These are phyloP conservation scores for Pseudoperonospora humuli DNA, from an alignment of 352 stramenopile genomes.

Conservation along the genomic window DNA sequence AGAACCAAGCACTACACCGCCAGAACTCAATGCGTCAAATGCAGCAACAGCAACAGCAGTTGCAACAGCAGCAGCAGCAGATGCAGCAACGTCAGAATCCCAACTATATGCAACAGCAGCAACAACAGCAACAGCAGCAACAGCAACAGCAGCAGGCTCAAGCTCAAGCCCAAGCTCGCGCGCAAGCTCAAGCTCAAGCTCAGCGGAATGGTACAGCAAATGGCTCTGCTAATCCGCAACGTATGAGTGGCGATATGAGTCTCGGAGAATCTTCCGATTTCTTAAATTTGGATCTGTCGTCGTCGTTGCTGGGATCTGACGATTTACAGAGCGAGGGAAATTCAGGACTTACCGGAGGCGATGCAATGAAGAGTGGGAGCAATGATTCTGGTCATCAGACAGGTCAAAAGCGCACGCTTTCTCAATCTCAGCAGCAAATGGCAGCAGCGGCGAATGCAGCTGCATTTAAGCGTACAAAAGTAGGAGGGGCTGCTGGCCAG, in stretches of 20 bases:
- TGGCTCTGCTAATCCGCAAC: conserved; percentile 27
- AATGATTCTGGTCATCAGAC: conserved; percentile 20
- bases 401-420: conserved; percentile 63
- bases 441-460: conserved; percentile 66
- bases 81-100: conserved; percentile 52
- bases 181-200: conserved; percentile 24
- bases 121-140: conserved; percentile 37
- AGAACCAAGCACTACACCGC: conserved; percentile 37
- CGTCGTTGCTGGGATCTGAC: conserved; percentile 54
- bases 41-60: conserved; percentile 51
- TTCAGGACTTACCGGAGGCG: conserved; percentile 27
- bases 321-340: conserved; percentile 44
- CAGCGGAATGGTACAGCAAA: conserved; percentile 24
- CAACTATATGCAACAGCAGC: conserved; percentile 53
- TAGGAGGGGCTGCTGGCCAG: conserved; percentile 28
- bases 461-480: conserved; percentile 79
- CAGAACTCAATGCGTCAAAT: conserved; percentile 59
- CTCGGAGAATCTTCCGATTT: conserved; percentile 72
- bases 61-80: conserved; percentile 52
- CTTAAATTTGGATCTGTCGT: conserved; percentile 70
- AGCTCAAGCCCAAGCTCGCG: conserved; percentile 14
- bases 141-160: conserved; percentile 39
- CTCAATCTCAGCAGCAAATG: conserved; percentile 79
- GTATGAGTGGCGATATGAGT: conserved; percentile 49
- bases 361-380: conserved; percentile 28